Conservation (phyloP, 257 asterid genomes). For the Jasminum sambac region DNA sequence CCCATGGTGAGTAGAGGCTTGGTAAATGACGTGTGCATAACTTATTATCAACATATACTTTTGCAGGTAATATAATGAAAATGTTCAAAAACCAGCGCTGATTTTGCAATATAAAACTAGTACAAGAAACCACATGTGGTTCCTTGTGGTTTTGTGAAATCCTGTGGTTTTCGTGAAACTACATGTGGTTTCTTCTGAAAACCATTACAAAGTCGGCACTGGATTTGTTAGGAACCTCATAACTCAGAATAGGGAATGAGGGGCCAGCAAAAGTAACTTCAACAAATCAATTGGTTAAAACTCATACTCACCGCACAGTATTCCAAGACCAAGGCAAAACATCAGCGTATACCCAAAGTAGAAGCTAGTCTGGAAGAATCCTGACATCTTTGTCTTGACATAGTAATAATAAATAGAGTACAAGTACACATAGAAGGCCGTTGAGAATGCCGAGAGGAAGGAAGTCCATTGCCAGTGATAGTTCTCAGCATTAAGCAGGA, state of each 20-base stretch:
- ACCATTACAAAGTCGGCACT: no score
- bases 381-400: slow-evolving; percentile 69
- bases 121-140: no score
- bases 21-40: neutral
- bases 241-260: neutral
- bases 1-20: neutral
- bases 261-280: neutral
- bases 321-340: slow-evolving; percentile 64
- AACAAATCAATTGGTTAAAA: neutral
- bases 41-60: neutral
- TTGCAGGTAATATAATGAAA: neutral
- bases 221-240: no score
- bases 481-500: slow-evolving; percentile 71
- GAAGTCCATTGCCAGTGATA: slow-evolving; percentile 82
- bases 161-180: no score
- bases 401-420: slow-evolving; percentile 61
- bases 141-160: no score
- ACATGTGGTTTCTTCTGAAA: no score
- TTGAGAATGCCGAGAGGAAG: slow-evolving; percentile 68
- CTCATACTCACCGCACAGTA: slow-evolving; percentile 54
- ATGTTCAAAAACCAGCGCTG: no score
- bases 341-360: slow-evolving; percentile 64
- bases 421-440: slow-evolving; percentile 57
- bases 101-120: no score
- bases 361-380: slow-evolving; percentile 68